Percentiles rank a stretch among this genome's conserved stretches.
phyloP scores from a whole-genome alignment of 345 rosid genomes.

The Melaleuca alternifolia region DNA sequence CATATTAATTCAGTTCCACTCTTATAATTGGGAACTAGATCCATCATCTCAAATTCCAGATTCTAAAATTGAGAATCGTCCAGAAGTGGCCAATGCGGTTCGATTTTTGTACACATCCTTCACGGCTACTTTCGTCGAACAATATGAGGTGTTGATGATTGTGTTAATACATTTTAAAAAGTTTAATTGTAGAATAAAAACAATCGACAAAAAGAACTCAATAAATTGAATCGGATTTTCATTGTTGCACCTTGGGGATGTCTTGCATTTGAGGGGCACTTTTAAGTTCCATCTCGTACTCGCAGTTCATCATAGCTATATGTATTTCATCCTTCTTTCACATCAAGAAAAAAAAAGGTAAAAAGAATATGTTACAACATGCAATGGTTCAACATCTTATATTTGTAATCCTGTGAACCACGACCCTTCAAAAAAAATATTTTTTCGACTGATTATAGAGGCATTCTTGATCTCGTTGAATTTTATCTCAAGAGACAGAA shows the following conservation, averaged over 20 bases:
- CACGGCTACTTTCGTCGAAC: neutral
- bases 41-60: no score
- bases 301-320: neutral
- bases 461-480: neutral
- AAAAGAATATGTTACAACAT: neutral
- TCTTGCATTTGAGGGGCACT: no score
- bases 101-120: no score
- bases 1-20: no score
- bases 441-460: fast-evolving
- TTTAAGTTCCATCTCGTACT: neutral
- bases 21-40: no score
- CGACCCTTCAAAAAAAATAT: neutral
- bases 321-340: neutral
- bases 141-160: neutral
- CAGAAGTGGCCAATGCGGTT: no score
- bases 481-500: neutral
- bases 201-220: neutral
- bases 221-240: neutral
- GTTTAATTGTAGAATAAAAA: neutral
- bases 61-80: no score
- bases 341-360: neutral
- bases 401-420: neutral
- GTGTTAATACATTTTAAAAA: no score
- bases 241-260: neutral
- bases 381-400: neutral